Percentiles rank a stretch among this genome's conserved stretches.
Conservation (phyloP, 1,139 yeast species). For the Candida sanyaensis region DNA sequence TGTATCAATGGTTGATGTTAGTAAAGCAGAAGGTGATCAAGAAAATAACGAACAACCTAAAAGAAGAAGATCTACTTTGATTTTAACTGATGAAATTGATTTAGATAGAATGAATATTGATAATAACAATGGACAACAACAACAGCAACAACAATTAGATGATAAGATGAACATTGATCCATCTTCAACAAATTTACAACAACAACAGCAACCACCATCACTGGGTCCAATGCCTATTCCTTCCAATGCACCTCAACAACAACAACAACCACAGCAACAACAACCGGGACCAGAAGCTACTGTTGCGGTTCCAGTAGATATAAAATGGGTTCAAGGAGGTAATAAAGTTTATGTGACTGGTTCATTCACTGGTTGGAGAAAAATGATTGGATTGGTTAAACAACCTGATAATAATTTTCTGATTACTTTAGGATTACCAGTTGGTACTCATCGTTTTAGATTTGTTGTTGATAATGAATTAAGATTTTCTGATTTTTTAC, state of each 20-base stretch:
- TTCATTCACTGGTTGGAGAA: constrained; percentile 52
- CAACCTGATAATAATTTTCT: constrained; percentile 43
- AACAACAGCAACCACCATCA: constrained; percentile 14
- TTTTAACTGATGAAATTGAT: constrained; percentile 41
- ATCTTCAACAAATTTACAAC: constrained; percentile 12
- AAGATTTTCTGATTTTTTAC: constrained; percentile 47
- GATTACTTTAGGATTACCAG: constrained; percentile 47
- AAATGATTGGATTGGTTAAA: constrained; percentile 53
- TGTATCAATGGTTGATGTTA: constrained; percentile 48
- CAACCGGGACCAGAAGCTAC: constrained; percentile 23
- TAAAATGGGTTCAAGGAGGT: constrained; percentile 95
- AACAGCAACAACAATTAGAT: constrained; percentile 2
- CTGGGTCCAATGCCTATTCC: constrained; percentile 19
- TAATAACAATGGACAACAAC: constrained; percentile 5
- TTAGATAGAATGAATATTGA: constrained; percentile 42
- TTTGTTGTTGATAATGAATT: constrained; percentile 51
- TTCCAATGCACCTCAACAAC: constrained; percentile 13
- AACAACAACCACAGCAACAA: constrained; percentile 12
- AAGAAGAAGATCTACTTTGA: constrained; percentile 43
- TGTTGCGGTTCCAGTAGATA: constrained; percentile 68
- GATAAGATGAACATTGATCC: constrained; percentile 24
- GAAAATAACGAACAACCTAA: constrained; percentile 20
- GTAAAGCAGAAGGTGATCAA: constrained; percentile 18
- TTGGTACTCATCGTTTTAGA: constrained; percentile 50
- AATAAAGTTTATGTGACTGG: constrained; percentile 67